Base-by-base conservation (phyloP, 1,284 basidiomycete species). In the Flammula alnicola region DNA sequence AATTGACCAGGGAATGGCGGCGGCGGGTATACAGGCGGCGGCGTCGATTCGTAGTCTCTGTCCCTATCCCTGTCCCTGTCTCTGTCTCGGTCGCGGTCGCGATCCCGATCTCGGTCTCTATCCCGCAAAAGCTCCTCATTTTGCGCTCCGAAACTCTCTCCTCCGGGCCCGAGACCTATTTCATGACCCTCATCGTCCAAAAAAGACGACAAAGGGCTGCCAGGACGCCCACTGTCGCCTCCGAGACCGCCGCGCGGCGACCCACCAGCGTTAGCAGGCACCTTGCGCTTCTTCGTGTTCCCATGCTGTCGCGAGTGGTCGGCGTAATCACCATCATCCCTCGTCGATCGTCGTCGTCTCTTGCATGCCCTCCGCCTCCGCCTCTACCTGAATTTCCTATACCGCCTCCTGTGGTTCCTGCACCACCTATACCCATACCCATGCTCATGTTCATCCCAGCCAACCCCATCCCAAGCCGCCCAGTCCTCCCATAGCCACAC, bases 231-330 rank as follows among this genome's bases (percentile, higher is more conserved):
- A 7, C 44, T 55, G 26, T 42, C 52, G 11, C 41, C 52, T 11
- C 52, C 44, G n/a, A n/a, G n/a, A n/a, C n/a, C n/a, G n/a, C n/a
- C n/a, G 39, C 73, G 71, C 48, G 71, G 65, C 14, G 71, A 73
- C 31, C 59, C 55, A 16, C 65, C 63, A 32, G 64, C 61, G 59
- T 74, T 72, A 11, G 71, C 70, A 3, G 89, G 88, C 9, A 91
- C 89, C 64, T 91, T 91, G 43, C 88, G 77, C 72, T 91, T 91
- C 78, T 91, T 91, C 36, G 87, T 86, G 62, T 91, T 91, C n/a
- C 85, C 86, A 5, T 83, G 86, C 56, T 88, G 86, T 54, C 79
- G 81, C 30, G 84, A 66, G 61, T 85, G 84, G 65, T 88, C 84
- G 27, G 75, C 63, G 57, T 83, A 82, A 63, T 87, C 84, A 9